These are phyloP conservation scores for Biscutella laevigata DNA, from an alignment of 441 rosid species.

Conservation along the genomic window DNA sequence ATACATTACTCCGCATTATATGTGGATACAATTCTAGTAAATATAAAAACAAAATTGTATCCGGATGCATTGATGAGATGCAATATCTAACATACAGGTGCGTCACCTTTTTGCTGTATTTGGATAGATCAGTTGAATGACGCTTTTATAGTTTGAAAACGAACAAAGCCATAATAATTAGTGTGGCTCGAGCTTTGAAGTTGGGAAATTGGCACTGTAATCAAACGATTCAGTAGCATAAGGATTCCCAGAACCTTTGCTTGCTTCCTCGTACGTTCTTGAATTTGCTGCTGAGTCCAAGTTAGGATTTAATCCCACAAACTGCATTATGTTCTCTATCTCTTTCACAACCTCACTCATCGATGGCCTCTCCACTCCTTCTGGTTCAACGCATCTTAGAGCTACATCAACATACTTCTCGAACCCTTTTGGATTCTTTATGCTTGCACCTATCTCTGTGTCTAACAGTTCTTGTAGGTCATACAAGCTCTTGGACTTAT, in stretches of 20 bases:
- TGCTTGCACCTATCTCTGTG: conserved; percentile 27
- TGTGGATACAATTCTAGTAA: no score
- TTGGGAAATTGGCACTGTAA: conserved; percentile 20
- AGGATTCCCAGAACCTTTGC: conserved; percentile 20
- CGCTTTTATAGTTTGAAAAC: no score
- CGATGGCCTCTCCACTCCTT: conserved; percentile 51
- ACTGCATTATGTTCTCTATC: conserved; percentile 57
- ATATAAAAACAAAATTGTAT: no score
- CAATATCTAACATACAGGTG: no score
- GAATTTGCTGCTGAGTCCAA: conserved; percentile 52
- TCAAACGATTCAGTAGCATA: conserved; percentile 17
- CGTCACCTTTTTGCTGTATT: no score
- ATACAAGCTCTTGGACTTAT: conserved; percentile 47
- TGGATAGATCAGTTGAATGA: no score
- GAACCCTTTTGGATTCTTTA: conserved; percentile 40
- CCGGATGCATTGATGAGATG: no score
- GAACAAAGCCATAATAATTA: background rate
- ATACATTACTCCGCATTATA: no score
- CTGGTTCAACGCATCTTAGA: conserved; percentile 53
- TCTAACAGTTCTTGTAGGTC: conserved; percentile 54
- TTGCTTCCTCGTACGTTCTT: conserved; percentile 15
- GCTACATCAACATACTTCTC: conserved; percentile 59
- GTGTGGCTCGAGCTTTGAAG: conserved; percentile 22
- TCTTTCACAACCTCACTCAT: conserved; percentile 75
- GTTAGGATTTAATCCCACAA: conserved; percentile 56